phyloP scores from a whole-genome alignment of 768 basidiomycete species.

The Pisolithus sp. region DNA sequence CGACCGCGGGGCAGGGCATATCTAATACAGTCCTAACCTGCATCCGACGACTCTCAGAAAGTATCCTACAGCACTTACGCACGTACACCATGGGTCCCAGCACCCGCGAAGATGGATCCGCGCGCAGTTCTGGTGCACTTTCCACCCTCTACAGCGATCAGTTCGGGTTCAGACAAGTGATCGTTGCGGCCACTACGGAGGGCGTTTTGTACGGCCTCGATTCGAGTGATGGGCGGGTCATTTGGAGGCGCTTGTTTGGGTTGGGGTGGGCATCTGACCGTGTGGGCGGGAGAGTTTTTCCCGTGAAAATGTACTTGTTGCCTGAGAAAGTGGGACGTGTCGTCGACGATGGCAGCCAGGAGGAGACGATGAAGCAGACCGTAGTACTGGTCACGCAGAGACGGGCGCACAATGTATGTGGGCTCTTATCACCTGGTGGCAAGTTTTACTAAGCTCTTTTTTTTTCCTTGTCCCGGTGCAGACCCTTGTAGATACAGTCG shows the following conservation, averaged over 20 bases:
- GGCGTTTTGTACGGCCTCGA: slow-evolving; percentile 84
- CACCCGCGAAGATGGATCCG: slow-evolving; percentile 9
- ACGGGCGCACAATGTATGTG: slow-evolving; percentile 53
- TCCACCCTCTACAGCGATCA: slow-evolving; percentile 55
- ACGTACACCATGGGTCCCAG: slow-evolving; percentile 19
- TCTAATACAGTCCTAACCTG: background rate
- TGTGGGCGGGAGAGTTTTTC: slow-evolving; percentile 49
- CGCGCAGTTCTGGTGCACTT: slow-evolving; percentile 19
- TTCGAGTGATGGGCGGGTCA: slow-evolving; percentile 63
- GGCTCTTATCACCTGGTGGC: background rate
- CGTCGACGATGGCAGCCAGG: slow-evolving; percentile 19
- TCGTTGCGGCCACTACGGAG: slow-evolving; percentile 61
- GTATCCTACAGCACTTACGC: slow-evolving; percentile 21
- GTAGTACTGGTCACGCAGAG: slow-evolving; percentile 60
- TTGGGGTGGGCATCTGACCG: slow-evolving; percentile 55
- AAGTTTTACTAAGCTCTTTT: background rate
- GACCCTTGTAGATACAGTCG: slow-evolving; percentile 61
- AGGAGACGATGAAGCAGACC: slow-evolving; percentile 41
- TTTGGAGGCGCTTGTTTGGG: slow-evolving; percentile 79
- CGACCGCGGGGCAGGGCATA: background rate
- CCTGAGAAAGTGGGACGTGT: slow-evolving; percentile 15
- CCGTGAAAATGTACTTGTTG: slow-evolving; percentile 55
- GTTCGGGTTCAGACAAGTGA: slow-evolving; percentile 83
- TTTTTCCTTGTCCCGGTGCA: slow-evolving; percentile 16
- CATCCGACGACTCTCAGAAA: background rate